phyloP scores from a whole-genome alignment of 169 alveolate genomes.

The Plasmodium blacklocki region DNA sequence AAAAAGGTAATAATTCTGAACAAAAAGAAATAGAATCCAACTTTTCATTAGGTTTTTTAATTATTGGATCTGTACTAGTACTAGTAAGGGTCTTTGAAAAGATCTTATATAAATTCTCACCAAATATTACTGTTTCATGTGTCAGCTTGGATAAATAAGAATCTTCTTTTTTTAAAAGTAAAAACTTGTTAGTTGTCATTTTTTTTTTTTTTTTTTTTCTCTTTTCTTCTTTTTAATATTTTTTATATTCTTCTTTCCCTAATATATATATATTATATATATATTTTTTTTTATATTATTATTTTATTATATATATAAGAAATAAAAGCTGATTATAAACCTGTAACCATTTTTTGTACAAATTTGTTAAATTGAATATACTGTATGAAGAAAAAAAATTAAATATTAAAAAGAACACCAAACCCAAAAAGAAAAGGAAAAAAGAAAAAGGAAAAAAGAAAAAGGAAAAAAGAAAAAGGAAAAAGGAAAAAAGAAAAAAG shows the following conservation, averaged over 20 bases:
- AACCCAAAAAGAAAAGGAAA: too few species aligned
- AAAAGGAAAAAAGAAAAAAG: neutral
- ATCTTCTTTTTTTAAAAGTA: constrained; percentile 42
- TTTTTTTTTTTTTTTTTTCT: constrained; percentile 14
- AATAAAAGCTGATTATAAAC: too few species aligned
- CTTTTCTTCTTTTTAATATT: constrained; percentile 1
- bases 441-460: neutral
- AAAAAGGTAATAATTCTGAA: constrained; percentile 72
- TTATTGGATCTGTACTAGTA: neutral
- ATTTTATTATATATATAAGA: too few species aligned
- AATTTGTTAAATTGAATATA: too few species aligned
- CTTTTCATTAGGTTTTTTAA: neutral
- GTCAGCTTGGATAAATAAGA: constrained; percentile 56
- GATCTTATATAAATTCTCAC: constrained; percentile 61
- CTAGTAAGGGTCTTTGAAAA: constrained; percentile 24
- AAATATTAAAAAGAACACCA: too few species aligned
- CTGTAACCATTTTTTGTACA: too few species aligned
- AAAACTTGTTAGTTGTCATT: constrained; percentile 52
- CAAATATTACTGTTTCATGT: constrained; percentile 70
- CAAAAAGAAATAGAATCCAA: constrained; percentile 52
- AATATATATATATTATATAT: neutral
- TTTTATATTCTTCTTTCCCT: neutral
- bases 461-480: neutral
- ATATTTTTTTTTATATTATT: neutral
- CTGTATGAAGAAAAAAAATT: too few species aligned